Percentiles rank a stretch among this genome's conserved stretches.
Evolutionary conservation across 1,139 yeast species (phyloP).

Genomic region (Diutina scorzettiae): DNA sequence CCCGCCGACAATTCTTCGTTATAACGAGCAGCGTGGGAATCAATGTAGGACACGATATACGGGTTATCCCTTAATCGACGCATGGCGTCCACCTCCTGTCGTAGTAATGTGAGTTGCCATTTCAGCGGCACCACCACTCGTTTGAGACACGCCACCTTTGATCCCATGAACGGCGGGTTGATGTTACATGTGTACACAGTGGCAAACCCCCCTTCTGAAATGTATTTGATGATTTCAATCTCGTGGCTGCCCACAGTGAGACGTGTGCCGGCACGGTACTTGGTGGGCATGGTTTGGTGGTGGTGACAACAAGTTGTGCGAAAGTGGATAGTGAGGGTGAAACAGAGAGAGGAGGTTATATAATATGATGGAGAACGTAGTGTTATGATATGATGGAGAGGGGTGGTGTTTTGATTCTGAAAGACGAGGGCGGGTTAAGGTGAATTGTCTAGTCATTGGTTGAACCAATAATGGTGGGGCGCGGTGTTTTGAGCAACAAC

Average conservation of each 20-base stretch:
- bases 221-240: constrained; percentile 43
- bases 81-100: constrained; percentile 82
- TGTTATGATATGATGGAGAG: no score
- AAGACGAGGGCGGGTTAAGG: no score
- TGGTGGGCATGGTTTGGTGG: constrained; percentile 23
- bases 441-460: no score
- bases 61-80: constrained; percentile 64
- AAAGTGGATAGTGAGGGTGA: no score
- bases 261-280: constrained; percentile 49
- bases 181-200: constrained; percentile 58
- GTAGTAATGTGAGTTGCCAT: constrained; percentile 48
- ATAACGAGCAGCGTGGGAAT: constrained; percentile 84
- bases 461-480: no score
- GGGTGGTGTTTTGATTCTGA: no score
- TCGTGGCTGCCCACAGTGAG: constrained; percentile 56
- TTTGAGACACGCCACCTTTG: constrained; percentile 53
- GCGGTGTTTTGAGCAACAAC: no score
- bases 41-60: constrained; percentile 80
- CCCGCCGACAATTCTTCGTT: background rate
- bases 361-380: no score
- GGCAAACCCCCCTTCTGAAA: constrained; percentile 69
- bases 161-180: constrained; percentile 36
- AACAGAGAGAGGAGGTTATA: no score
- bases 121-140: constrained; percentile 68
- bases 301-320: no score